Evolutionary conservation across 2,329 filamentous ascomycete genomes (phyloP).

Genomic region (Pseudogymnoascus sp.): DNA sequence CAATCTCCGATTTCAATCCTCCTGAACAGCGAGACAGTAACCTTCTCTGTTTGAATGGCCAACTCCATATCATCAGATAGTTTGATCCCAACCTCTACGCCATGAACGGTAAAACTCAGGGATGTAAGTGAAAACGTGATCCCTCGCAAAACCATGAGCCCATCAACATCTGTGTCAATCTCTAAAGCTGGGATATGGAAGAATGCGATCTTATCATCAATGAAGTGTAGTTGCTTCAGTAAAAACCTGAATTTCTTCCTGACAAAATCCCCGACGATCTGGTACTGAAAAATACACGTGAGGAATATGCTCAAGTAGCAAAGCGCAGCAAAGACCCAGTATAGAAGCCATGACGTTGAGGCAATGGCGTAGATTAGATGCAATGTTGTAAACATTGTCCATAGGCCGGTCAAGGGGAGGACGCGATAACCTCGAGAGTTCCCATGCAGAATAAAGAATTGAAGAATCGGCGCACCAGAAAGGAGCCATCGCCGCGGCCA

Average conservation of each 20-base stretch:
- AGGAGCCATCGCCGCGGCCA: constrained; percentile 32
- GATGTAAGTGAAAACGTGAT: constrained; percentile 42
- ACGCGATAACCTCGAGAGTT: constrained; percentile 30
- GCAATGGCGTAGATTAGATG: constrained; percentile 39
- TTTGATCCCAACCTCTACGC: constrained; percentile 45
- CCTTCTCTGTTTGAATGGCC: constrained; percentile 41
- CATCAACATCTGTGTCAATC: constrained; percentile 45
- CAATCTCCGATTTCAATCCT: constrained; percentile 43
- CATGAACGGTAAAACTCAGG: constrained; percentile 42
- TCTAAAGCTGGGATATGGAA: constrained; percentile 38
- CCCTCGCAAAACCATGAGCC: constrained; percentile 44
- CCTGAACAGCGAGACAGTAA: constrained; percentile 40
- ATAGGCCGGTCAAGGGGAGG: constrained; percentile 36
- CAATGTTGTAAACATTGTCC: constrained; percentile 37
- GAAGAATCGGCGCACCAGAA: constrained; percentile 34
- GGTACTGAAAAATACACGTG: constrained; percentile 39
- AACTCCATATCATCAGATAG: constrained; percentile 44
- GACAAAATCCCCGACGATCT: constrained; percentile 13
- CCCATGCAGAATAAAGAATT: constrained; percentile 29
- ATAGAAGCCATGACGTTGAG: constrained; percentile 45
- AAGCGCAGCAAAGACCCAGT: constrained; percentile 32
- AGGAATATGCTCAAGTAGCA: constrained; percentile 37
- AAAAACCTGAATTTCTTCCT: constrained; percentile 30
- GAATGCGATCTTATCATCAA: constrained; percentile 40
- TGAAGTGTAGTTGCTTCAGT: constrained; percentile 37